A percentile compares a stretch with the other conserved stretches of the same genome.
These are phyloP conservation scores for Sanghuangporus sanghuang DNA, from an alignment of 1,284 basidiomycete species.

Conservation along the genomic window DNA sequence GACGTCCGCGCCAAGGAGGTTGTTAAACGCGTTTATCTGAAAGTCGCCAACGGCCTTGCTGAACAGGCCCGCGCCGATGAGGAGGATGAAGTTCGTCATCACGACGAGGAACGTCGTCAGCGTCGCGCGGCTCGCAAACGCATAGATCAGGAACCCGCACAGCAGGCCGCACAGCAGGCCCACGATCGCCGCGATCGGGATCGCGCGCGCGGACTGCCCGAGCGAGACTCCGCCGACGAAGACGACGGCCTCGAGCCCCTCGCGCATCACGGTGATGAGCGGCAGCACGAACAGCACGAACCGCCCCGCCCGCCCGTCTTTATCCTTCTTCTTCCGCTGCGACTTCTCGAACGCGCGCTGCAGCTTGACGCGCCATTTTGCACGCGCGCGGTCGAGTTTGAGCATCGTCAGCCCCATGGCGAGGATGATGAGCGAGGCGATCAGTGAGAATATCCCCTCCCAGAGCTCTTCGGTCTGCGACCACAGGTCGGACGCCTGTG, in stretches of 20 bases:
- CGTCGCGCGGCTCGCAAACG: slow-evolving; percentile 67
- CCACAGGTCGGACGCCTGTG: slow-evolving; percentile 68
- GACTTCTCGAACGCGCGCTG: slow-evolving; percentile 66
- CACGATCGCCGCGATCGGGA: slow-evolving; percentile 84
- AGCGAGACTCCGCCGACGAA: slow-evolving; percentile 93
- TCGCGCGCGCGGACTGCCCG: slow-evolving; percentile 72
- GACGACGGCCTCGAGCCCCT: slow-evolving; percentile 90
- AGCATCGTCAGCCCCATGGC: slow-evolving; percentile 77
- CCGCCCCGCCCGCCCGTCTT: slow-evolving; percentile 51
- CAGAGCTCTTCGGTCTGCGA: slow-evolving; percentile 69
- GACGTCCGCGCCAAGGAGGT: slow-evolving; percentile 67
- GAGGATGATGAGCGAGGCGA: slow-evolving; percentile 81
- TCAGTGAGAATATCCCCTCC: slow-evolving; percentile 75
- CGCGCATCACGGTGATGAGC: slow-evolving; percentile 84
- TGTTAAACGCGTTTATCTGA: slow-evolving; percentile 60
- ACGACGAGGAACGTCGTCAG: slow-evolving; percentile 78
- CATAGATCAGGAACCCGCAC: slow-evolving; percentile 68
- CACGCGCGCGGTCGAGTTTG: slow-evolving; percentile 70
- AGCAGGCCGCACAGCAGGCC: slow-evolving; percentile 74
- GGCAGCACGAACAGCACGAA: slow-evolving; percentile 88
- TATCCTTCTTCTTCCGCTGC: slow-evolving; percentile 25
- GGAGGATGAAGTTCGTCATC: slow-evolving; percentile 85
- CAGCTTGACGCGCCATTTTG: slow-evolving; percentile 89
- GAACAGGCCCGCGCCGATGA: slow-evolving; percentile 90
- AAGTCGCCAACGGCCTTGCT: slow-evolving; percentile 68